Evolutionary conservation across 345 rosid genomes (phyloP).

Genomic region (Bretschneidera sinensis): DNA sequence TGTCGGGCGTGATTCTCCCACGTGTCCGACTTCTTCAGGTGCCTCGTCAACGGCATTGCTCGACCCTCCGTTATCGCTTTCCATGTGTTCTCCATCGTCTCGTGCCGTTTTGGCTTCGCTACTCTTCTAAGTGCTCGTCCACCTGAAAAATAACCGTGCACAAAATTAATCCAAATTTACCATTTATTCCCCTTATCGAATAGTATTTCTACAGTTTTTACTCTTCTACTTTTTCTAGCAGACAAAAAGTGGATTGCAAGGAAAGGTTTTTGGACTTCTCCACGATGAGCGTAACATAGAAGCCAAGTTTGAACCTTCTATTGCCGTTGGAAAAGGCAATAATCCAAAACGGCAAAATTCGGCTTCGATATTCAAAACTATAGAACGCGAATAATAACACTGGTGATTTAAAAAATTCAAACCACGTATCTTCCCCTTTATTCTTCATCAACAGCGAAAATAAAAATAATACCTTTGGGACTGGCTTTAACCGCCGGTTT

Average conservation of each 20-base stretch:
- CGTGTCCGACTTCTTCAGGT: slow-evolving; percentile 56
- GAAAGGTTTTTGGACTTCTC: no score
- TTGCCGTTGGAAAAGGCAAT: no score
- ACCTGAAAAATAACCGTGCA: neutral
- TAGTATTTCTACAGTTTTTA: neutral
- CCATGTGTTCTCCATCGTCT: slow-evolving; percentile 81
- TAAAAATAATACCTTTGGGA: slow-evolving; percentile 57
- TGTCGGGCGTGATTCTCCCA: slow-evolving; percentile 31
- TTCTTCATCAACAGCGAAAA: neutral
- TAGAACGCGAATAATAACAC: no score
- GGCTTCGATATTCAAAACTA: no score
- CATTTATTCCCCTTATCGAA: neutral
- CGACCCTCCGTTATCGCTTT: slow-evolving; percentile 69
- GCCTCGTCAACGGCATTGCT: slow-evolving; percentile 58
- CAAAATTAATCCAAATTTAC: neutral
- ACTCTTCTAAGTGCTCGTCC: slow-evolving; percentile 4
- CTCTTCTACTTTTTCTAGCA: neutral
- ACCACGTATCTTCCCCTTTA: no score
- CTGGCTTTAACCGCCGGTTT: slow-evolving; percentile 28
- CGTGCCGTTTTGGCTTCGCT: slow-evolving; percentile 38
- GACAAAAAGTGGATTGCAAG: neutral
- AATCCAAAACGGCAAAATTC: no score
- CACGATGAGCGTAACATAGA: no score
- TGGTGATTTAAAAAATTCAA: no score
- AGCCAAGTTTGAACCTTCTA: no score